Evolutionary conservation across 2,329 filamentous ascomycete genomes (phyloP), one percentile per base, ranked within the genome.

Genomic region (Niveomyces coronatus): DNA sequence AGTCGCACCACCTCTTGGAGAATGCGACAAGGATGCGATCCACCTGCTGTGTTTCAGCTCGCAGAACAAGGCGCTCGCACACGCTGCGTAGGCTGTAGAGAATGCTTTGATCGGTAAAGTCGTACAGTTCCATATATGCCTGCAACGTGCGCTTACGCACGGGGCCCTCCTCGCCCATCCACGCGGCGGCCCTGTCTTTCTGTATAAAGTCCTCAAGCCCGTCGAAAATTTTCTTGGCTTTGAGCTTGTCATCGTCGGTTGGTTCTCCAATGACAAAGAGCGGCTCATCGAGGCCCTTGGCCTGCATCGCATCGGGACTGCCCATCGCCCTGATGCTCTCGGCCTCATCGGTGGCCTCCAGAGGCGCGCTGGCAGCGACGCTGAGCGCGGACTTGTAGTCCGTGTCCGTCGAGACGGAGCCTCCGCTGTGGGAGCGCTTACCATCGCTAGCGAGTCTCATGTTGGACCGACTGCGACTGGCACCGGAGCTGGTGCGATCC

Each of bases 11-110:
- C 44, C 89, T 71, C 46, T 77, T 79, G 3, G 91, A 85, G 51
- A 96, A 89, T 15, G 84, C 82, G 51, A 93, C 85, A 45, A 98
- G 64, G 42, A 98, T 89, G 23, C 91, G 82, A 56, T 98, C 91
- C 15, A 98, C 85, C 58, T 98, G 89, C 60, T 98, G 91, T 3
- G 88, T 94, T 62, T 98, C 91, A 28, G 85, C 91, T 48, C 85
- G 84, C 41, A 98, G 69, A 4, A 91, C 71, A 17, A 96, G 68
- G 22, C 85, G 81, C 37, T 75, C 75, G 57, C 91, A 98, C 18
- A 98, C 70, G 43, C 80, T 75, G 18, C 91, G 79, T 45, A 96
- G 68, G 7, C 85, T 78, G 26, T 72, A 69, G 13, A 96, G 70
- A 33, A 96, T 81, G 56, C 85, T 94, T 52, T 83, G 70, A 49